phyloP scores from a whole-genome alignment of 306 rosid species.

The Vigna angularis region DNA sequence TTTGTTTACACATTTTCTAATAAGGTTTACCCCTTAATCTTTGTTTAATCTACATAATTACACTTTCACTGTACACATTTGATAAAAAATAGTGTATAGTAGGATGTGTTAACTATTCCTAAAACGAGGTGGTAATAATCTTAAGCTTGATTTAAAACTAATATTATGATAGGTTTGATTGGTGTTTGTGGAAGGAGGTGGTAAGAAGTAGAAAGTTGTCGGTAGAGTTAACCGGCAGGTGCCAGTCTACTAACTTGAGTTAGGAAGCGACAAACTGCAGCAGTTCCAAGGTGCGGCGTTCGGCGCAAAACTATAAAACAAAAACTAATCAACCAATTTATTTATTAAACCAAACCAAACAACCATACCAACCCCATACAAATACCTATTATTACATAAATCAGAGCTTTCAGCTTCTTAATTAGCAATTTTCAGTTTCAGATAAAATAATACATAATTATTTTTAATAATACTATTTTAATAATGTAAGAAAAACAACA shows the following conservation, averaged over 20 bases:
- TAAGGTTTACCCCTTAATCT: too few relatives aligned
- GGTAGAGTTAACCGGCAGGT: slow-evolving; percentile 55
- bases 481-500: too few relatives aligned
- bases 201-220: slow-evolving; percentile 35
- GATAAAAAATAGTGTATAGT: too few relatives aligned
- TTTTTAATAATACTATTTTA: too few relatives aligned
- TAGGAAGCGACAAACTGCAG: slow-evolving; percentile 66
- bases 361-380: slow-evolving; percentile 39
- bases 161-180: not conserved
- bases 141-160: not conserved
- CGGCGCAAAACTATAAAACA: slow-evolving; percentile 67
- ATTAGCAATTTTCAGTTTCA: too few relatives aligned
- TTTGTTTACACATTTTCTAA: too few relatives aligned
- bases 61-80: too few relatives aligned
- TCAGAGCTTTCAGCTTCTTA: too few relatives aligned
- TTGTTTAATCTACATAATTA: too few relatives aligned
- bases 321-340: not conserved
- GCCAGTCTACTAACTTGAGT: slow-evolving; percentile 47
- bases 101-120: not conserved
- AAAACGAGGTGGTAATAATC: too few relatives aligned
- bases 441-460: too few relatives aligned
- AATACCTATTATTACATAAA: too few relatives aligned
- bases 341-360: slow-evolving; percentile 34
- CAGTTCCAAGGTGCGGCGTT: slow-evolving; percentile 97
- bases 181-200: not conserved